These are phyloP conservation scores for Calocybe gangraenosa DNA, from an alignment of 768 basidiomycete species.

Conservation along the genomic window DNA sequence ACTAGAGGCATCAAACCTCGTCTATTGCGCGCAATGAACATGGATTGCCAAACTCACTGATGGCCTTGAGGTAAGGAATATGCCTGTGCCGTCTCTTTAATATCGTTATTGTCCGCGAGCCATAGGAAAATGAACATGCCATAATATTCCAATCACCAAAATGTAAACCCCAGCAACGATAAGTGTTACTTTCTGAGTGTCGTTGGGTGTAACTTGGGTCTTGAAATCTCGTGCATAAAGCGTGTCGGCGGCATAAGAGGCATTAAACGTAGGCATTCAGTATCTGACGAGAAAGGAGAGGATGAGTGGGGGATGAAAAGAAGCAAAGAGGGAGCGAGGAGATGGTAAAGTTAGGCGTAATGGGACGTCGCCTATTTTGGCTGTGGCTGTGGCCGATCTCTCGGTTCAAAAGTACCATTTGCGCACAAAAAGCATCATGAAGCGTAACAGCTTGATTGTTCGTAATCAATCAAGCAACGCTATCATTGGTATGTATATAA, in stretches of 20 bases:
- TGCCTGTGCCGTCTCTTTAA: constrained; percentile 56
- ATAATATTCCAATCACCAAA: constrained; percentile 72
- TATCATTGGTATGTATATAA: no score
- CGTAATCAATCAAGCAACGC: no score
- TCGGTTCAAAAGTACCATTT: not conserved
- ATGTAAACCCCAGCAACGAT: constrained; percentile 80
- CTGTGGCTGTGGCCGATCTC: constrained; percentile 10
- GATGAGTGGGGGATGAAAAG: not conserved
- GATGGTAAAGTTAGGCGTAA: no score
- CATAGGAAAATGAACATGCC: constrained; percentile 39
- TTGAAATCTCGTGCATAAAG: constrained; percentile 36
- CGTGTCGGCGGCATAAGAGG: constrained; percentile 10
- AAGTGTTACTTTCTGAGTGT: constrained; percentile 70
- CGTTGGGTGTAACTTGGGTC: constrained; percentile 54
- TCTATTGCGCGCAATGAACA: not conserved
- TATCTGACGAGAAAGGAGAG: not conserved
- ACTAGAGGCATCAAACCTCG: constrained; percentile 38
- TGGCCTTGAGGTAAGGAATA: constrained; percentile 64
- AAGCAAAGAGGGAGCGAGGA: constrained; percentile 1
- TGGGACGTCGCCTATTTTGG: not conserved
- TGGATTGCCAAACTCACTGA: constrained; percentile 50
- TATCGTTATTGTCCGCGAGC: constrained; percentile 3
- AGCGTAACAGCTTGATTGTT: no score
- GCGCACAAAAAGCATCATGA: no score
- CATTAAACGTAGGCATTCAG: constrained; percentile 10